phyloP scores from a whole-genome alignment of 2,329 filamentous ascomycete genomes.

The Colletotrichum navitas region DNA sequence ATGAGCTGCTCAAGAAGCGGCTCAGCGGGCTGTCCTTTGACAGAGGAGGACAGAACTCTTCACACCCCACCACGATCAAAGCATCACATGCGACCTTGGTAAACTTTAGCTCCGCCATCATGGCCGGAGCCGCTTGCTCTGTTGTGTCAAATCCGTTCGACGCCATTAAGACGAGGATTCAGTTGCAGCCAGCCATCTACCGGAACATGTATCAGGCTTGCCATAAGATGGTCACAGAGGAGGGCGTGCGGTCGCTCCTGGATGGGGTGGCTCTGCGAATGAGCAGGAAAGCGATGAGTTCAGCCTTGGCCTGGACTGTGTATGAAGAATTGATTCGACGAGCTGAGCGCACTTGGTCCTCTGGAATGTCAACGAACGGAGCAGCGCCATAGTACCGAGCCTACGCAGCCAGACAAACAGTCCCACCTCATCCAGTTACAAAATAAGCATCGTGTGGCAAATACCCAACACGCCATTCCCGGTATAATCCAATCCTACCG shows the following conservation, averaged over 20 bases:
- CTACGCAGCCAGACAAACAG: background rate
- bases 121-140: slow-evolving; percentile 86
- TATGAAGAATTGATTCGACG: slow-evolving; percentile 93
- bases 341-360: slow-evolving; percentile 58
- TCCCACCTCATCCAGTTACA: slow-evolving; percentile 17
- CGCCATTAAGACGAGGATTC: slow-evolving; percentile 93
- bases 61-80: slow-evolving; percentile 13
- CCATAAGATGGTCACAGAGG: slow-evolving; percentile 82
- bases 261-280: slow-evolving; percentile 89
- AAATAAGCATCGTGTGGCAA: background rate
- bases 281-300: slow-evolving; percentile 90
- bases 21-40: slow-evolving; percentile 55
- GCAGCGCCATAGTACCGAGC: slow-evolving; percentile 24
- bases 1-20: slow-evolving; percentile 83
- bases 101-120: slow-evolving; percentile 86
- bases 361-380: slow-evolving; percentile 19
- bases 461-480: background rate
- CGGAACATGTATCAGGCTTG: slow-evolving; percentile 84
- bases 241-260: slow-evolving; percentile 84
- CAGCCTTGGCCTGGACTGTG: slow-evolving; percentile 95
- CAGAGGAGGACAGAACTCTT: background rate
- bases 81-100: slow-evolving; percentile 45
- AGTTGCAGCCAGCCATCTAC: slow-evolving; percentile 87
- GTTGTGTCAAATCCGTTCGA: slow-evolving; percentile 96
- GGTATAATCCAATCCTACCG: background rate